These are phyloP conservation scores for Aspergillus brasiliensis DNA, from an alignment of 2,329 filamentous ascomycete species.

Conservation along the genomic window DNA sequence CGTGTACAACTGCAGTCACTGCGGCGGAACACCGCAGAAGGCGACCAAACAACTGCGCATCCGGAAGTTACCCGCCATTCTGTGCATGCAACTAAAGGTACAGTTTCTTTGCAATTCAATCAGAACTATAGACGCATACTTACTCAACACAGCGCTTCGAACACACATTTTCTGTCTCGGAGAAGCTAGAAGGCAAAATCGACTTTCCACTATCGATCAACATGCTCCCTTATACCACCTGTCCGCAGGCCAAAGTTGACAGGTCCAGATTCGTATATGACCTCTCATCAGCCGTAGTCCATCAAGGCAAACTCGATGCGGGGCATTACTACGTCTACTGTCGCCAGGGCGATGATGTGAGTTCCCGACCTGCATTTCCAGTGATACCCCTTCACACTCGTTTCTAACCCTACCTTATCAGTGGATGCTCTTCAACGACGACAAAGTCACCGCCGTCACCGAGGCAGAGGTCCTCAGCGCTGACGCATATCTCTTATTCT, in stretches of 20 bases:
- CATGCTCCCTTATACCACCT: slow-evolving; percentile 85
- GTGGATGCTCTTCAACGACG: slow-evolving; percentile 97
- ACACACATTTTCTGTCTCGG: slow-evolving; percentile 71
- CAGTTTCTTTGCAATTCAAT: slow-evolving; percentile 15
- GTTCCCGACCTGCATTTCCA: slow-evolving; percentile 21
- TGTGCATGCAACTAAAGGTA: slow-evolving; percentile 92
- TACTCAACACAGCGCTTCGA: slow-evolving; percentile 63
- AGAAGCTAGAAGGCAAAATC: slow-evolving; percentile 85
- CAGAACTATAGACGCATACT: slow-evolving; percentile 4
- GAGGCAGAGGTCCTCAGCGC: slow-evolving; percentile 83
- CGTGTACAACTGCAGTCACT: slow-evolving; percentile 84
- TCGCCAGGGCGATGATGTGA: slow-evolving; percentile 71
- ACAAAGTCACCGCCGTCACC: slow-evolving; percentile 80
- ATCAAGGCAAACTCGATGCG: slow-evolving; percentile 89
- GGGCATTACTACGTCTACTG: slow-evolving; percentile 93
- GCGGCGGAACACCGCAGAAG: slow-evolving; percentile 70
- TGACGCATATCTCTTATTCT: slow-evolving; percentile 90
- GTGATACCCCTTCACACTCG: neutral
- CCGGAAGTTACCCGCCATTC: slow-evolving; percentile 80
- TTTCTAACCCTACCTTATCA: slow-evolving; percentile 40
- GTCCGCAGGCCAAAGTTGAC: slow-evolving; percentile 47
- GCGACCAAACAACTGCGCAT: slow-evolving; percentile 83
- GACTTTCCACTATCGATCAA: slow-evolving; percentile 85
- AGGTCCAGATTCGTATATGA: slow-evolving; percentile 73
- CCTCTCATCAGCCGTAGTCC: slow-evolving; percentile 84